Evolutionary conservation across 768 basidiomycete genomes (phyloP).

Genomic region (Holtermanniella nyarrowii): DNA sequence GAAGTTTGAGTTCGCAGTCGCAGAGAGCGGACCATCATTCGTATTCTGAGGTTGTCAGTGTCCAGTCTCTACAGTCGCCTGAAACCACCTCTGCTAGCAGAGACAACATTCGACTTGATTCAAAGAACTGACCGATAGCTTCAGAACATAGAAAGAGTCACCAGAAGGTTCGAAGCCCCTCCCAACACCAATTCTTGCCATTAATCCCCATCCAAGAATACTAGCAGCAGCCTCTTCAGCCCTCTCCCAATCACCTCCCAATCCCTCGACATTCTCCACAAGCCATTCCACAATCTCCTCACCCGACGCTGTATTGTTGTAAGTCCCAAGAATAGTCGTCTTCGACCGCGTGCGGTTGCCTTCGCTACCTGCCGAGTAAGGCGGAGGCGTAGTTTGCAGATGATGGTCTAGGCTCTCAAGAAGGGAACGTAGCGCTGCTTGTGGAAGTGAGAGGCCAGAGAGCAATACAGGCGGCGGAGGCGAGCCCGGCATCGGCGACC

Average conservation of each 20-base stretch:
- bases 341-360: conserved; percentile 19
- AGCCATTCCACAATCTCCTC: conserved; percentile 84
- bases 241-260: conserved; percentile 64
- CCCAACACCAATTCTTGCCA: conserved; percentile 47
- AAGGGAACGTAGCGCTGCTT: conserved; percentile 57
- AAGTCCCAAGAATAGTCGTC: conserved; percentile 45
- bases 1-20: conserved; percentile 24
- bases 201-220: conserved; percentile 48
- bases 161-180: conserved; percentile 45
- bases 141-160: conserved; percentile 34
- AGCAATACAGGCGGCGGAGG: conserved; percentile 51
- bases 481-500: not conserved
- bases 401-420: conserved; percentile 47
- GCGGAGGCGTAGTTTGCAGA: conserved; percentile 22
- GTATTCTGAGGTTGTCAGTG: no score
- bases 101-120: conserved; percentile 7
- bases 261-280: conserved; percentile 62
- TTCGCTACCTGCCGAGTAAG: conserved; percentile 19
- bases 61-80: no score
- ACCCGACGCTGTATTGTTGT: conserved; percentile 68
- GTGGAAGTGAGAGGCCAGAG: conserved; percentile 62
- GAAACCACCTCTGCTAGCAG: no score
- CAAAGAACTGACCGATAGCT: conserved; percentile 8
- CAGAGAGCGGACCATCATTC: conserved; percentile 21
- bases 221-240: conserved; percentile 65